A percentile compares a stretch with the other conserved stretches of the same genome.
Evolutionary conservation across 305 asterid genomes (phyloP).

Genomic region (Andrographis paniculata): DNA sequence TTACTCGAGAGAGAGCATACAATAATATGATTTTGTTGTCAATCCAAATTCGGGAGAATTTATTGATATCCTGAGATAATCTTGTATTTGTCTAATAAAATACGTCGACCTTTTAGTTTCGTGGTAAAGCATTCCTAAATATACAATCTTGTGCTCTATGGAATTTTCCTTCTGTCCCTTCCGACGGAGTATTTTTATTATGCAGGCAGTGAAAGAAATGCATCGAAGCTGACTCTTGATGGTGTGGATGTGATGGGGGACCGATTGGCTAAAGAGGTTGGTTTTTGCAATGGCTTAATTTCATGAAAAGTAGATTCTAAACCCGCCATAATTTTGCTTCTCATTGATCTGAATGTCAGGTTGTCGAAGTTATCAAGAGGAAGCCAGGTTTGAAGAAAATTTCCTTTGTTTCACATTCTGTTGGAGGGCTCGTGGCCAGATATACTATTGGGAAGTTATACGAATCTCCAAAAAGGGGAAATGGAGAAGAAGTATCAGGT

Average conservation of each 20-base stretch:
- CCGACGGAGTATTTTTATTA: slow-evolving; percentile 4
- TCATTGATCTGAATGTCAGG: slow-evolving; percentile 38
- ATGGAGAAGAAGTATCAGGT: slow-evolving; percentile 32
- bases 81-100: neutral
- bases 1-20: no score
- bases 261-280: slow-evolving; percentile 81
- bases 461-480: slow-evolving; percentile 39
- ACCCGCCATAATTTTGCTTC: slow-evolving; percentile 13
- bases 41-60: slow-evolving; percentile 11
- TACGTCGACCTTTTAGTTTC: no score
- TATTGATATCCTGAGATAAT: slow-evolving; percentile 2
- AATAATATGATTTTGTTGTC: slow-evolving; percentile 3
- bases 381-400: slow-evolving; percentile 66
- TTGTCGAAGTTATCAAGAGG: slow-evolving; percentile 61
- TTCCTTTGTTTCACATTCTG: slow-evolving; percentile 94
- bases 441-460: slow-evolving; percentile 80
- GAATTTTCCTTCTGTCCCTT: neutral
- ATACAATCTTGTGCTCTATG: neutral
- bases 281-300: slow-evolving; percentile 14
- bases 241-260: slow-evolving; percentile 91
- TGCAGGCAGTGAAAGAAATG: slow-evolving; percentile 82
- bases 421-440: slow-evolving; percentile 96
- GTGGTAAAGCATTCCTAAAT: no score
- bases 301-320: slow-evolving; percentile 10
- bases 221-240: slow-evolving; percentile 51